Evolutionary conservation across 148 eudicot genomes (phyloP), one percentile per base, ranked within the genome.

Genomic region (Diospyros lotus): DNA sequence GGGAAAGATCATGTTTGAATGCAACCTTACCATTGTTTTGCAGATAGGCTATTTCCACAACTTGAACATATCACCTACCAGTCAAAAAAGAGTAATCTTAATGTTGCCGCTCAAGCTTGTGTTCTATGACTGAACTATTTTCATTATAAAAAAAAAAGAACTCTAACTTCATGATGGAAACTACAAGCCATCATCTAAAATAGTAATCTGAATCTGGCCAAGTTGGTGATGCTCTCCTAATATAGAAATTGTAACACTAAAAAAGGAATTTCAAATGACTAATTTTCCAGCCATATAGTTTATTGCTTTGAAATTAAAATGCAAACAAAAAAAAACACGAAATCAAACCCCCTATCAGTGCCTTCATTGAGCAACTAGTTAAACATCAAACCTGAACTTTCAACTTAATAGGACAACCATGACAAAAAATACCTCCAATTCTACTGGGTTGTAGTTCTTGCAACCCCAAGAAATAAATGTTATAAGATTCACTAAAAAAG

Each of bases 281-380:
- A 61, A 39, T 12, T 72, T n/a, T 15, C 56, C 61, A 59, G 4
- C 66, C 43, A 58, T 40, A 72, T 28, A 59, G 66, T 60, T 72
- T 2, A 72, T 14, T 28, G 56, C 66, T 67, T 6, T 46, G 38
- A 67, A 17, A 0, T 1, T n/a, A 67, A 3, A 60, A 1, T 28
- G 28, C 28, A 0, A 28, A 28, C 28, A 28, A 28, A 28, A 28
- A 28, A 45, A 14, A 28, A 28, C 5, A 9, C 41, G 67, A 44
- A 60, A 73, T 7, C n/a, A 46, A 13, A 50, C 5, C 41, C 42
- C 40, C 64, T 17, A 44, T 11, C 8, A 6, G 28, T 58, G 40
- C 15, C 17, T 58, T 72, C 12, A 45, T 10, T 58, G 17, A 52
- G 56, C 59, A 69, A 53, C 60, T 12, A 59, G 3, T 28, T 38